Percentiles rank a stretch among this genome's conserved stretches.
phyloP scores from a whole-genome alignment of 305 asterid genomes.

The Fraxinus greggii region DNA sequence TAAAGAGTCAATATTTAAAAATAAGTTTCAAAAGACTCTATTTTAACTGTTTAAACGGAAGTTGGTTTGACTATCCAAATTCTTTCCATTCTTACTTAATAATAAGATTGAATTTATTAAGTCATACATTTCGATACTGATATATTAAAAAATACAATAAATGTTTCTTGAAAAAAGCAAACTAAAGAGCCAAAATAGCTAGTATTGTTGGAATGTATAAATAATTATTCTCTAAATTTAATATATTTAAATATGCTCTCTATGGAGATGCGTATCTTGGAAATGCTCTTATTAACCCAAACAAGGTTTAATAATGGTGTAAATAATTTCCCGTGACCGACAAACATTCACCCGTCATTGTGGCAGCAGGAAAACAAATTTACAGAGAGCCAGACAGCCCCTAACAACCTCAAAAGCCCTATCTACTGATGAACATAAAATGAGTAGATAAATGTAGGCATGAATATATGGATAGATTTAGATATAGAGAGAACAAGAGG shows the following conservation, averaged over 20 bases:
- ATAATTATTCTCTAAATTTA: no score
- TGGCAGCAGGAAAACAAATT: not conserved
- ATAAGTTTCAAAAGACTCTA: not conserved
- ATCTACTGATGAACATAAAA: conserved; percentile 13
- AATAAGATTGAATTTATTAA: not conserved
- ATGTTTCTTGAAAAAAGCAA: not conserved
- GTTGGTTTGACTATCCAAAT: not conserved
- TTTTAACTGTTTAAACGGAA: not conserved
- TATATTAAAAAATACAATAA: no score
- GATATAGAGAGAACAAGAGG: conserved; percentile 1
- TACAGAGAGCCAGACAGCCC: conserved; percentile 22
- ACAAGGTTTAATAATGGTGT: conserved; percentile 6
- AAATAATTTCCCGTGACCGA: conserved; percentile 21
- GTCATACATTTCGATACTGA: not conserved
- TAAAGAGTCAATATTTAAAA: no score
- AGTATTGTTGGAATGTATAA: not conserved
- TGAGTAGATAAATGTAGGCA: not conserved
- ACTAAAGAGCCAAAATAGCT: not conserved
- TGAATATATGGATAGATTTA: not conserved
- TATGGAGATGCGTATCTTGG: not conserved
- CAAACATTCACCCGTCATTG: conserved; percentile 29
- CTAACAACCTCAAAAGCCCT: conserved; percentile 29
- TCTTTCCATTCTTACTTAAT: not conserved
- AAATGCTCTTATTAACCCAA: conserved; percentile 9
- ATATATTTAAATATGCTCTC: no score